phyloP scores from a whole-genome alignment of 2,329 filamentous ascomycete species.

The Lecanicillium sp. region DNA sequence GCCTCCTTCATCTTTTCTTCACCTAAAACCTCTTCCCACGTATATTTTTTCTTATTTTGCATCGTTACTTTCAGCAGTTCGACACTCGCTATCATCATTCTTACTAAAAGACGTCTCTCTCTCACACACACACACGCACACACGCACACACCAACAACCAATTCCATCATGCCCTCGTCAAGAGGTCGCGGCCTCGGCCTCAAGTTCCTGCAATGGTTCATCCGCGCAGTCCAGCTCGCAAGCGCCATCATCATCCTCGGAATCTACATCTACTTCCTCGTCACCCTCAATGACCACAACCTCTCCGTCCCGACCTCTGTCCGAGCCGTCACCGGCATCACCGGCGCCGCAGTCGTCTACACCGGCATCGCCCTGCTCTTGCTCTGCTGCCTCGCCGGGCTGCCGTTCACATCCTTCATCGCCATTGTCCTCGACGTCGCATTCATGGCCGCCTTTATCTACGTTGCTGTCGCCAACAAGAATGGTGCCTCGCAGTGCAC shows the following conservation, averaged over 20 bases:
- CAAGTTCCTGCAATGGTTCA: slow-evolving; percentile 58
- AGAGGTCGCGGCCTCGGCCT: slow-evolving; percentile 38
- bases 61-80: too few species aligned
- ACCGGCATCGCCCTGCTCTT: slow-evolving; percentile 62
- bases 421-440: slow-evolving; percentile 68
- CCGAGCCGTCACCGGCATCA: slow-evolving; percentile 69
- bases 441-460: slow-evolving; percentile 72
- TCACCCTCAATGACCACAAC: slow-evolving; percentile 58
- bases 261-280: slow-evolving; percentile 79
- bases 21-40: too few species aligned
- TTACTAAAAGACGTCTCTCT: neutral
- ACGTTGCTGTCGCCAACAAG: slow-evolving; percentile 68
- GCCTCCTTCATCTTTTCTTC: too few species aligned
- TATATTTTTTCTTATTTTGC: too few species aligned
- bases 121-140: neutral
- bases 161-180: neutral
- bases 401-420: slow-evolving; percentile 62
- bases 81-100: too few species aligned
- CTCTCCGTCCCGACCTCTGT: slow-evolving; percentile 54
- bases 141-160: neutral
- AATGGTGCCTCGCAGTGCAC: slow-evolving; percentile 58
- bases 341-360: slow-evolving; percentile 69
- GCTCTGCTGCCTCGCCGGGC: slow-evolving; percentile 72
- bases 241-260: slow-evolving; percentile 66
- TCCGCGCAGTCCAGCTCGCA: slow-evolving; percentile 67